Evolutionary conservation across 441 rosid genomes (phyloP).

Genomic region (Cnidoscolus chayamansa): DNA sequence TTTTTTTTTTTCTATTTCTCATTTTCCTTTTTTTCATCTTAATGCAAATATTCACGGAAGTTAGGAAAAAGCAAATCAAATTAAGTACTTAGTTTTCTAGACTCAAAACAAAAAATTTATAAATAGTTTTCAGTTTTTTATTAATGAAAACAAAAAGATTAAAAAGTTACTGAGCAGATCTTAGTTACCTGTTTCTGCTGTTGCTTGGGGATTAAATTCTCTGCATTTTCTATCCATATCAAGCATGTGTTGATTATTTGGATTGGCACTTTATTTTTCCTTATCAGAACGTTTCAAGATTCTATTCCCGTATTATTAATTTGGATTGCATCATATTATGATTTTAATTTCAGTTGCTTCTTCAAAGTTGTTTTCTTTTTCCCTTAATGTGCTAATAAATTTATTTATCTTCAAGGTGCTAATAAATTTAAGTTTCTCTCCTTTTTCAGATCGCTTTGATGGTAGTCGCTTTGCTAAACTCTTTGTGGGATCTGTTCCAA

Average conservation of each 20-base stretch:
- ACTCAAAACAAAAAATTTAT: too few species aligned
- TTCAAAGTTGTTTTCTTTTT: conserved; percentile 10
- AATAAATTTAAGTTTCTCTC: neutral
- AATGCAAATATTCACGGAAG: too few species aligned
- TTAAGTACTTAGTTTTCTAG: too few species aligned
- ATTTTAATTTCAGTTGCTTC: neutral
- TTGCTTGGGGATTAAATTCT: neutral
- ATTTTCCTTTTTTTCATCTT: too few species aligned
- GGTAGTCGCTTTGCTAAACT: conserved; percentile 73
- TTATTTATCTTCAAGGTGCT: neutral
- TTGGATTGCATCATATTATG: neutral
- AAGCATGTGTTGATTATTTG: neutral
- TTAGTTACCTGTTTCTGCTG: neutral
- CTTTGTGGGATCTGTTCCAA: conserved; percentile 98
- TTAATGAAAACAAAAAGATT: too few species aligned
- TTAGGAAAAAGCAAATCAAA: too few species aligned
- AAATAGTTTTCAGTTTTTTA: too few species aligned
- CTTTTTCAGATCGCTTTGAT: conserved; percentile 53
- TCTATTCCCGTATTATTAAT: neutral
- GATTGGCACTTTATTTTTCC: neutral
- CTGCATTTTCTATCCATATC: neutral
- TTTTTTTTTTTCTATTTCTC: too few species aligned
- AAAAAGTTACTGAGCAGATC: too few species aligned
- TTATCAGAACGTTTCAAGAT: neutral
- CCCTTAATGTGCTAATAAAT: neutral